Evolutionary conservation across 805 yeast genomes (phyloP).

Genomic region (Candida morakotiae): DNA sequence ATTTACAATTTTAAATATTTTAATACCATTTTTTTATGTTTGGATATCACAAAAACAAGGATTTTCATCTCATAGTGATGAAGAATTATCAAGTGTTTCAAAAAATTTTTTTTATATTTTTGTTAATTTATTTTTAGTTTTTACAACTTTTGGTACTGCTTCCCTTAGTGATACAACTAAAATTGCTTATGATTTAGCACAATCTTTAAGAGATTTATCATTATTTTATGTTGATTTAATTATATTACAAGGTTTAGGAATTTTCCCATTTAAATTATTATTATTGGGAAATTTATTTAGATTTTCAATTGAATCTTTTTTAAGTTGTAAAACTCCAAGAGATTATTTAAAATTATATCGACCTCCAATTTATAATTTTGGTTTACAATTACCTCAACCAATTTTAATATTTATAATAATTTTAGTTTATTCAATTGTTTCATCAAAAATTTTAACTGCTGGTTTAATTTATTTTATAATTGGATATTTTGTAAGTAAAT

Average conservation of each 20-base stretch:
- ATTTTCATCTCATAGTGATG: constrained; percentile 86
- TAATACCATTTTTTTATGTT: constrained; percentile 82
- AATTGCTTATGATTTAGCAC: constrained; percentile 82
- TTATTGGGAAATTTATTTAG: constrained; percentile 73
- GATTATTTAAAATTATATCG: constrained; percentile 70
- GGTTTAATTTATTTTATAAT: constrained; percentile 79
- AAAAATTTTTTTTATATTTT: constrained; percentile 94
- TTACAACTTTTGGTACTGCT: constrained; percentile 91
- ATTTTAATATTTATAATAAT: constrained; percentile 80
- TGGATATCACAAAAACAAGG: constrained; percentile 85
- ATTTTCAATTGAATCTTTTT: constrained; percentile 51
- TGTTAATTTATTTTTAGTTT: constrained; percentile 88
- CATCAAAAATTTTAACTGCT: constrained; percentile 80
- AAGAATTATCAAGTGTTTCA: constrained; percentile 82
- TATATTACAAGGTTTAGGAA: constrained; percentile 78
- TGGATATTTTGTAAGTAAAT: constrained; percentile 88
- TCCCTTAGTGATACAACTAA: constrained; percentile 86
- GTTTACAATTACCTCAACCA: constrained; percentile 89
- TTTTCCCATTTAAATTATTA: constrained; percentile 84
- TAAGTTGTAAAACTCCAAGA: constrained; percentile 79
- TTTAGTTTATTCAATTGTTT: constrained; percentile 81
- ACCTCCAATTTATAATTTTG: constrained; percentile 92
- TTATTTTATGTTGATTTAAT: constrained; percentile 86
- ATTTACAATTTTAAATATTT: constrained; percentile 77
- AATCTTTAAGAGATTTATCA: constrained; percentile 73